Conservation (phyloP, 345 rosid genomes). For the Aurinia saxatilis region DNA sequence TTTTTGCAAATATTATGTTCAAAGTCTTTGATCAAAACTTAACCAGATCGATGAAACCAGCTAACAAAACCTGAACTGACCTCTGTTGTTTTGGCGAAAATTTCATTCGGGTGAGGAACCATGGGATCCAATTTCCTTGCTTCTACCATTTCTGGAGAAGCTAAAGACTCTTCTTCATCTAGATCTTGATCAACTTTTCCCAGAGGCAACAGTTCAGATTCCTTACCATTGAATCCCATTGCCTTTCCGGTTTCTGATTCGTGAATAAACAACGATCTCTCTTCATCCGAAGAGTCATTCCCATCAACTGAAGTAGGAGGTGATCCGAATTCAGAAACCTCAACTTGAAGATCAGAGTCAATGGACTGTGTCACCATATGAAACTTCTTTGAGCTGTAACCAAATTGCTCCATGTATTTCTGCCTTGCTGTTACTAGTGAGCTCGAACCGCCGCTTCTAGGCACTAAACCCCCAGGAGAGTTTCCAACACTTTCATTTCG, state of each 20-base stretch:
- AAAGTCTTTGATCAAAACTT: background rate
- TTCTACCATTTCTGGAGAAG: constrained; percentile 21
- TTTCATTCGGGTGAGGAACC: constrained; percentile 13
- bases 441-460: constrained; percentile 34
- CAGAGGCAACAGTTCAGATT: constrained; percentile 14
- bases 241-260: constrained; percentile 51
- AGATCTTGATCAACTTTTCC: constrained; percentile 16
- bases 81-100: constrained; percentile 24
- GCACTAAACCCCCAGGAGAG: constrained; percentile 31
- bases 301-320: constrained; percentile 55
- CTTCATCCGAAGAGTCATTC: constrained; percentile 46
- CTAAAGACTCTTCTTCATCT: constrained; percentile 3
- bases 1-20: no score
- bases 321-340: constrained; percentile 80
- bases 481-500: constrained; percentile 20
- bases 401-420: constrained; percentile 35
- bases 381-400: constrained; percentile 28
- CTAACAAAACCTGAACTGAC: constrained; percentile 24
- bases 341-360: constrained; percentile 94
- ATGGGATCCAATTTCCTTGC: constrained; percentile 7
- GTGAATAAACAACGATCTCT: constrained; percentile 39
- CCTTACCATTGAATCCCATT: constrained; percentile 31
- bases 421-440: constrained; percentile 35
- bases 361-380: constrained; percentile 57
- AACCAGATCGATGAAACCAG: background rate